These are phyloP conservation scores for Citeromyces nyonsensis DNA, from an alignment of 805 yeast genomes.

Conservation along the genomic window DNA sequence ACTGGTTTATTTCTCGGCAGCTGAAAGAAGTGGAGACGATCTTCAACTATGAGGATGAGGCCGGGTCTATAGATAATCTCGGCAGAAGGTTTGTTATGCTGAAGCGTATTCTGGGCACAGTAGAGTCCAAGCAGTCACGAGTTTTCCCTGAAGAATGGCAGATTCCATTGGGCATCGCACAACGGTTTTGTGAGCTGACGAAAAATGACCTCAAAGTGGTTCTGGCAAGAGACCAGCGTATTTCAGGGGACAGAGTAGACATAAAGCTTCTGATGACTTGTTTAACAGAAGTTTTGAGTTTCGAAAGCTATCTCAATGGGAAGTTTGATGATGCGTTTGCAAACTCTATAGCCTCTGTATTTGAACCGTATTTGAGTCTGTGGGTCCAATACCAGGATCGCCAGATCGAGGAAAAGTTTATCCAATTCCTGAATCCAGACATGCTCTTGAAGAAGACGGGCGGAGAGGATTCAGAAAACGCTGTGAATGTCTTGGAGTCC, in stretches of 20 bases:
- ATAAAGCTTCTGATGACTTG: constrained; percentile 55
- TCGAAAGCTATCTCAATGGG: constrained; percentile 61
- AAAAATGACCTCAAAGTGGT: constrained; percentile 46
- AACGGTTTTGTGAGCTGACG: constrained; percentile 54
- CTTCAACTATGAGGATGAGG: constrained; percentile 75
- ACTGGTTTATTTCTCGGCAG: constrained; percentile 59
- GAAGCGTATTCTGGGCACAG: constrained; percentile 48
- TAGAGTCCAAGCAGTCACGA: constrained; percentile 31
- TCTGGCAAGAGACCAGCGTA: constrained; percentile 16
- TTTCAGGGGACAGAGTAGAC: constrained; percentile 20
- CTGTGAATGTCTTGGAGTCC: constrained; percentile 63
- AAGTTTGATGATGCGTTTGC: constrained; percentile 33
- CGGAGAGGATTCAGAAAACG: constrained; percentile 20
- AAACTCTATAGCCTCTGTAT: constrained; percentile 24
- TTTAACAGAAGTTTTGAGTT: constrained; percentile 65
- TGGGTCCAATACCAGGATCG: constrained; percentile 84
- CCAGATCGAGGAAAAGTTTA: constrained; percentile 40
- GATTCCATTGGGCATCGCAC: constrained; percentile 44
- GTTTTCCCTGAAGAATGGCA: constrained; percentile 65
- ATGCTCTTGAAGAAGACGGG: constrained; percentile 27
- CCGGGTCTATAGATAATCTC: constrained; percentile 84
- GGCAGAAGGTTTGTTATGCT: constrained; percentile 71
- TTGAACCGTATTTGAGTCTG: constrained; percentile 71
- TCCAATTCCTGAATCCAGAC: constrained; percentile 45
- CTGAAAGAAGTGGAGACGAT: constrained; percentile 63